Evolutionary conservation across 768 basidiomycete genomes (phyloP), one percentile per base, ranked within the genome.

Genomic region (Lactarius quietus): DNA sequence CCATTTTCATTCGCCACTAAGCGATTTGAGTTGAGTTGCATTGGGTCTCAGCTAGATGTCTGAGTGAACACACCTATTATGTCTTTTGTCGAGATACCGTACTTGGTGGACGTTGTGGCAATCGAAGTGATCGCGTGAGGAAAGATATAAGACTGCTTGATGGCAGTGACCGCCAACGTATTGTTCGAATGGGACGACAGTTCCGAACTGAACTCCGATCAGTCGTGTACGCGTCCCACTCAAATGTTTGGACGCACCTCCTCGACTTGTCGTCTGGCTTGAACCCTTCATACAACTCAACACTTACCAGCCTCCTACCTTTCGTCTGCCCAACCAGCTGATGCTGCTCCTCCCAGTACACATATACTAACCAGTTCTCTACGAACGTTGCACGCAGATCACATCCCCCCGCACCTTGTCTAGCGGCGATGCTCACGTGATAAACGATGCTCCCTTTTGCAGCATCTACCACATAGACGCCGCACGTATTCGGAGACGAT

Each of bases 281-380:
- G 23, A 76, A 70, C 0, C 92, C 91, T 73, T 98, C 95, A 74
- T 95, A 97, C 55, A 97, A 77, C 76, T 98, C 96, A 4, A 95
- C 90, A 20, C 84, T 88, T 3, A 93, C 87, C 57, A 96, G 76
- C 57, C 85, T 80, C 72, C 88, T 84, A 0, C 91, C 87, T 71
- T 89, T 91, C 3, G 86, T 76, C 71, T 80, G 74, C 2, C 78
- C 82, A 5, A 74, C 70, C 28, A 80, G 80, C 39, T 72, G 76
- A 51, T 77, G 75, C 26, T 84, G 81, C 15, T 80, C 82, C 59
- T 92, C 88, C 72, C 87, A 93, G 73, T 92, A 95, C 63, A 89
- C 82, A 76, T 94, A 96, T 9, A 94, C 89, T 52, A 98, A 74
- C 95, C 95, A 97, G 73, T 98, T 97, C 77, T 98, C 95, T 28